Base-by-base conservation (phyloP, 306 rosid species). In the Rosa chinensis region DNA sequence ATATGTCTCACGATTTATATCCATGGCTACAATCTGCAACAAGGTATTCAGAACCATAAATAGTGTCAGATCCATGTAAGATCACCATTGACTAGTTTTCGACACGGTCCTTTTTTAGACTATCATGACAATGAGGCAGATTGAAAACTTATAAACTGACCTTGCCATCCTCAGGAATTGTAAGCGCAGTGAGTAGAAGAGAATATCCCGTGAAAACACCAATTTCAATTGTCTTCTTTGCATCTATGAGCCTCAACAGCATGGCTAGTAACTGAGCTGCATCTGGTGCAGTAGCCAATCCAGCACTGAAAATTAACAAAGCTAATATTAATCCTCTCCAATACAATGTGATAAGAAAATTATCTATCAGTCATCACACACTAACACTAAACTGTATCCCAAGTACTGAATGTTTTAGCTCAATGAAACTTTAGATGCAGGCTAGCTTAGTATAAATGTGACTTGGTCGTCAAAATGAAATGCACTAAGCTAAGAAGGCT, bases 131-230 rank as follows among this genome's bases (percentile, higher is more conserved):
- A 9, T 13, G 10, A 0, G 35, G 11, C 66, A 6, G 35, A 74
- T 35, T 40, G 12, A 47, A 35, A 12, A 5, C 2, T 18, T 17
- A 35, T 0, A 50, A 12, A 43, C 39, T 9, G 59, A 82, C 85
- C 81, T 89, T 88, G 82, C 93, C 97, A 77, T 88, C 88, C 35
- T 75, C 23, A 7, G 92, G 92, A 70, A 87, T 85, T 43, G 79
- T 50, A 76, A 89, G 91, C 47, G 90, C 93, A 0, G 97, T 91
- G 80, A 88, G 91, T 76, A 89, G 97, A 84, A 88, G 92, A 70
- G 94, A 88, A 74, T 91, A 89, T 58, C 92, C 89, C 32, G 92
- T 86, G 50, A 84, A 87, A 8, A 88, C 91, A 73, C 91, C 94
- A 8, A 88, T 72, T 78, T 87, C 91, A 82, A 88, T 87, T 4